Percentiles rank a stretch among this genome's conserved stretches.
Evolutionary conservation across 768 basidiomycete genomes (phyloP).

Genomic region (Fibroporia radiculosa): DNA sequence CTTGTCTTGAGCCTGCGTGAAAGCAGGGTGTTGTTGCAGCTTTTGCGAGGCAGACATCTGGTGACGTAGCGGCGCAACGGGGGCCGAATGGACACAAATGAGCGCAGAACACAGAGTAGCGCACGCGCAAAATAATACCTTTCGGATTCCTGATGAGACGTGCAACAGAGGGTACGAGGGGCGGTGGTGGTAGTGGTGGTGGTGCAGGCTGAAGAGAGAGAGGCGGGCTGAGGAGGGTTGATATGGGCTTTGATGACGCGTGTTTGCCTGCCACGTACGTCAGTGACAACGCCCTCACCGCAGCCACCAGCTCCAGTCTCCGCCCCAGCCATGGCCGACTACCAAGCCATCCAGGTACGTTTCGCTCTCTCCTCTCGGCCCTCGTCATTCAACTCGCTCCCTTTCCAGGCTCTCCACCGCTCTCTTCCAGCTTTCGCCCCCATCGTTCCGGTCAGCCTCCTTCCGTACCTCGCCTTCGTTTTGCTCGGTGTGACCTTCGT

Average conservation of each 20-base stretch:
- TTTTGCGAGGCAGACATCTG: constrained; percentile 75
- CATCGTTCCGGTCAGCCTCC: constrained; percentile 51
- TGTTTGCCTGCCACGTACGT: constrained; percentile 50
- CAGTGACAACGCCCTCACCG: constrained; percentile 23
- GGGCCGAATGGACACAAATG: not conserved
- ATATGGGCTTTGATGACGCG: constrained; percentile 47
- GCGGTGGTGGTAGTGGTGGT: constrained; percentile 11
- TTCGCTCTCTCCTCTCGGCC: constrained; percentile 1
- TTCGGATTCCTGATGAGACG: not conserved
- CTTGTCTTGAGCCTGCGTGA: constrained; percentile 78
- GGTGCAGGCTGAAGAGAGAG: constrained; percentile 13
- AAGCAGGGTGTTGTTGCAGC: constrained; percentile 82
- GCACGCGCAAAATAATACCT: no score
- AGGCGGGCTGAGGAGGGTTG: constrained; percentile 20
- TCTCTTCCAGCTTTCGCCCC: constrained; percentile 67
- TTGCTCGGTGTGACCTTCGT: constrained; percentile 70
- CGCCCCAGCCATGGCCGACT: constrained; percentile 41
- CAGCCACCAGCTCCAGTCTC: constrained; percentile 5
- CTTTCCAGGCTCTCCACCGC: constrained; percentile 50
- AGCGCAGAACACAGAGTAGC: no score
- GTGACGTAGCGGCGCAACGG: not conserved
- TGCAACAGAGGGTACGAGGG: not conserved
- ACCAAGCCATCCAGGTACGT: constrained; percentile 47
- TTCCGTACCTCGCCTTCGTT: constrained; percentile 71
- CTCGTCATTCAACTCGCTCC: constrained; percentile 4